These are phyloP conservation scores for Lyophyllum atratum DNA, from an alignment of 768 basidiomycete species.

Conservation along the genomic window DNA sequence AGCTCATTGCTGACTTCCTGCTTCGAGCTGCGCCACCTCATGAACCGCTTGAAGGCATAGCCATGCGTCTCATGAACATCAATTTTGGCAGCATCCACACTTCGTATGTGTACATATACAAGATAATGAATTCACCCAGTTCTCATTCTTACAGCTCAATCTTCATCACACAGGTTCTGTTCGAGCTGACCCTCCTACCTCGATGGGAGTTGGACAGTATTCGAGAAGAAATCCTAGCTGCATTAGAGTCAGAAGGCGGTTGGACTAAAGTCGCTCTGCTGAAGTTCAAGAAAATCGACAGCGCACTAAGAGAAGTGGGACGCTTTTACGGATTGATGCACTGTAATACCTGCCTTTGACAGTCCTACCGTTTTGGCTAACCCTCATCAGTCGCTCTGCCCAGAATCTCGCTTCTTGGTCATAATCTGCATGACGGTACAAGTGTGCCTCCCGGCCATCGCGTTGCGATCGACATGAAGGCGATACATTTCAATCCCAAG, in stretches of 20 bases:
- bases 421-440: conserved; percentile 32
- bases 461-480: conserved; percentile 35
- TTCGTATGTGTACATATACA: conserved; percentile 25
- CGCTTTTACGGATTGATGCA: conserved; percentile 35
- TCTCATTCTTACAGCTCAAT: conserved; percentile 28
- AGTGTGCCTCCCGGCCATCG: conserved; percentile 32
- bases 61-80: conserved; percentile 37
- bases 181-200: conserved; percentile 33
- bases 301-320: conserved; percentile 36
- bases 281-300: conserved; percentile 37
- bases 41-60: conserved; percentile 32
- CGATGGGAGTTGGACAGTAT: conserved; percentile 31
- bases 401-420: conserved; percentile 28
- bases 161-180: conserved; percentile 36
- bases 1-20: conserved; percentile 30
- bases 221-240: conserved; percentile 31
- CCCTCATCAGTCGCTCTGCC: conserved; percentile 29
- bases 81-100: conserved; percentile 43
- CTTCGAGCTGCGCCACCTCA: conserved; percentile 29
- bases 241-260: conserved; percentile 34
- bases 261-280: conserved; percentile 36
- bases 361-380: neutral
- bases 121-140: neutral
- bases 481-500: conserved; percentile 34
- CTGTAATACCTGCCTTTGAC: conserved; percentile 18